Evolutionary conservation across 306 rosid genomes (phyloP).

Genomic region (cucumber (Cucumis sativus)): Cucumber_9930_V3 NC_026657.2:29402001-29402500

Average conservation of each 20-base stretch:
- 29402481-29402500: neutral
- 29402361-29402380: conserved; percentile 16
- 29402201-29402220: conserved; percentile 49
- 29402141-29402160: conserved; percentile 14
- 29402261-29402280: conserved; percentile 70
- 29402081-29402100: conserved; percentile 28
- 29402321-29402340: conserved; percentile 78
- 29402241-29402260: conserved; percentile 81
- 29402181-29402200: conserved; percentile 73
- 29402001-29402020: neutral
- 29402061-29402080: conserved; percentile 25
- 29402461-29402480: neutral
- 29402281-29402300: conserved; percentile 59
- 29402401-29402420: neutral
- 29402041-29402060: conserved; percentile 31
- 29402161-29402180: conserved; percentile 41
- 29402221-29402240: conserved; percentile 37
- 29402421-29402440: neutral
- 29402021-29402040: neutral
- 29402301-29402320: conserved; percentile 88
- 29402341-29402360: conserved; percentile 86
- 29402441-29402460: neutral
- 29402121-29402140: conserved; percentile 18
- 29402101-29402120: conserved; percentile 45
- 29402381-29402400: neutral